Conservation (phyloP, 2,329 filamentous ascomycete species). For the Moelleriella libera region DNA sequence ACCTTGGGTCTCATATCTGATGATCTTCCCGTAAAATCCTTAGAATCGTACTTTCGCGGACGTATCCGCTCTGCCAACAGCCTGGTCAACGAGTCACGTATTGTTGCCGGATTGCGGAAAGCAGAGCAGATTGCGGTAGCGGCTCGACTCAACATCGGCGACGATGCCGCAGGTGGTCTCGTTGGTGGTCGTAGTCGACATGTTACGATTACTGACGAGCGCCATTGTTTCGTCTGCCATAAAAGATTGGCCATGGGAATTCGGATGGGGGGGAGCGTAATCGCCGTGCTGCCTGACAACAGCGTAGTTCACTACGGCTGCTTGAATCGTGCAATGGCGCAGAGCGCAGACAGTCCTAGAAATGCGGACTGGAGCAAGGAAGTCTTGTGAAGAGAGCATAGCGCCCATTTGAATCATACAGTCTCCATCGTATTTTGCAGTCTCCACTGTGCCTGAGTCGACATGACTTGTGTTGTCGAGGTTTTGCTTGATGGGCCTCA, state of each 20-base stretch:
- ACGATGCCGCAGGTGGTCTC: conserved; percentile 38
- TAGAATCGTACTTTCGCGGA: conserved; percentile 84
- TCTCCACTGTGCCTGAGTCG: neutral
- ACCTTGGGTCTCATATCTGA: conserved; percentile 79
- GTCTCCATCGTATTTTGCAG: neutral
- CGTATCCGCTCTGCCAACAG: conserved; percentile 79
- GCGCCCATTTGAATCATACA: conserved; percentile 14
- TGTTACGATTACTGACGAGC: conserved; percentile 75
- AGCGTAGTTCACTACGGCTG: conserved; percentile 73
- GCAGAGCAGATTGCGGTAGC: conserved; percentile 70
- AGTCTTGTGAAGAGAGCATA: neutral
- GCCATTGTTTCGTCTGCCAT: conserved; percentile 83
- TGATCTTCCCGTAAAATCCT: conserved; percentile 58
- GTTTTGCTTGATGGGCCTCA: too few species aligned
- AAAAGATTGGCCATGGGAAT: conserved; percentile 79
- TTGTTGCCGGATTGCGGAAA: conserved; percentile 63
- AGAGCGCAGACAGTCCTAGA: conserved; percentile 17
- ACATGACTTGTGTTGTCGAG: neutral
- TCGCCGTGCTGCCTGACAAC: conserved; percentile 78
- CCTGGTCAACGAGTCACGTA: conserved; percentile 63
- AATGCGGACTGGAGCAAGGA: conserved; percentile 16
- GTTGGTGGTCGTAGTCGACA: conserved; percentile 39
- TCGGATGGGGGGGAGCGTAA: conserved; percentile 77
- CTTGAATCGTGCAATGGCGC: conserved; percentile 34
- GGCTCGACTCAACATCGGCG: conserved; percentile 58